These are phyloP conservation scores for Hirschfeldia incana DNA, from an alignment of 345 rosid genomes.

Conservation along the genomic window DNA sequence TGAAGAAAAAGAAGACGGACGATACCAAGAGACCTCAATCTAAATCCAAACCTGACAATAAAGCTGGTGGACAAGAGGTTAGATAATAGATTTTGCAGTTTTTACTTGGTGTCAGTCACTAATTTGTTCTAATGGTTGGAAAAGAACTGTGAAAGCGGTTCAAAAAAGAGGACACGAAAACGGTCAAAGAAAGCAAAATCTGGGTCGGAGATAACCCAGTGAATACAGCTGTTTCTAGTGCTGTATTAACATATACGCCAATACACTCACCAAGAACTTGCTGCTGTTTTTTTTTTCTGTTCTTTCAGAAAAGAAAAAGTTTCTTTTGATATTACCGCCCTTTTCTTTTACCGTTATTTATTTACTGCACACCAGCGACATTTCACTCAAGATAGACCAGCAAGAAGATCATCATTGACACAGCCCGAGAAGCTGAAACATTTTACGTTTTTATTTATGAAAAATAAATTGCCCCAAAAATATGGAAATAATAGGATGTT, in stretches of 20 bases:
- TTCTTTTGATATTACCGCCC: too few species aligned
- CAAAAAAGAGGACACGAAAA: conserved; percentile 25
- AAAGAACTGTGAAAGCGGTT: conserved; percentile 10
- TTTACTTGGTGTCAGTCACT: not conserved
- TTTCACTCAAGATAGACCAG: not conserved
- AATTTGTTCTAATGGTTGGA: conserved; percentile 12
- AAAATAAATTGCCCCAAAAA: not conserved
- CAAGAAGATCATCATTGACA: not conserved
- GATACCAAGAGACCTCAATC: conserved; percentile 26
- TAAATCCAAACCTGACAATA: conserved; percentile 27
- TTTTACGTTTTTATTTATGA: not conserved
- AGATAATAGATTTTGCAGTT: not conserved
- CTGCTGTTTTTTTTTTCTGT: not conserved
- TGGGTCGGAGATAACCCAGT: conserved; percentile 12
- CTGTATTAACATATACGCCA: not conserved
- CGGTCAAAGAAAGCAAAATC: conserved; percentile 25
- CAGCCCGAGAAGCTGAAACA: not conserved
- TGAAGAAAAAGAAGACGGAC: conserved; percentile 62
- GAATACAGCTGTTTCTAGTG: conserved; percentile 15
- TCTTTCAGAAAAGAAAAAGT: too few species aligned
- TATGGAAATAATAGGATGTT: not conserved
- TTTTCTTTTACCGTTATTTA: too few species aligned
- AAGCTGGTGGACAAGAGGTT: conserved; percentile 45
- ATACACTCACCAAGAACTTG: not conserved
- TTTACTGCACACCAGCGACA: not conserved